A percentile compares a stretch with the other conserved stretches of the same genome.
Evolutionary conservation across 2,329 filamentous ascomycete genomes (phyloP).

Genomic region (Claviceps monticola): DNA sequence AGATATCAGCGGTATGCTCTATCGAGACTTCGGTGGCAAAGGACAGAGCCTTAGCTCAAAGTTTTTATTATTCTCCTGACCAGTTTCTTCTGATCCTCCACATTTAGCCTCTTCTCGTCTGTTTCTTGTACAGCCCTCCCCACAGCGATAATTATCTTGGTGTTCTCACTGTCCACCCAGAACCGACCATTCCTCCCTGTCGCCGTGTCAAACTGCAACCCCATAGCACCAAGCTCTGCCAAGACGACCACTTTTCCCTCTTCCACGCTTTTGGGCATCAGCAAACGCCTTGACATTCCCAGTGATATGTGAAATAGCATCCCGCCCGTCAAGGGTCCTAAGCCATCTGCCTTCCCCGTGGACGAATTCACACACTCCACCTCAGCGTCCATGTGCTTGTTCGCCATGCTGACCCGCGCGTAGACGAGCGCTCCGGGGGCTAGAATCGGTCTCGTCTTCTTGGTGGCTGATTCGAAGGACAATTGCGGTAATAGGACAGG

Average conservation of each 20-base stretch:
- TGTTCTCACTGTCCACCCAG: constrained; percentile 73
- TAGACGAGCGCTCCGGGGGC: constrained; percentile 69
- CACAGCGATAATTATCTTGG: constrained; percentile 61
- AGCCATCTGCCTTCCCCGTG: constrained; percentile 77
- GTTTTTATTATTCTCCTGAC: constrained; percentile 53
- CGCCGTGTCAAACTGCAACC: constrained; percentile 81
- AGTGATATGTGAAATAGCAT: constrained; percentile 75
- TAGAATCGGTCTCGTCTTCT: constrained; percentile 78
- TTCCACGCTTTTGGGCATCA: constrained; percentile 48
- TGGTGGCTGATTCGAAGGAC: constrained; percentile 83
- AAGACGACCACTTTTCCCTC: constrained; percentile 57
- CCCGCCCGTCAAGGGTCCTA: constrained; percentile 71
- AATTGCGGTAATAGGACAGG: constrained; percentile 68
- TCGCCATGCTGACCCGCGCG: constrained; percentile 65
- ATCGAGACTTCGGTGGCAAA: no score
- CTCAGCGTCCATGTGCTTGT: constrained; percentile 77
- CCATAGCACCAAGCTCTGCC: constrained; percentile 62
- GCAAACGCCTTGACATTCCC: constrained; percentile 66
- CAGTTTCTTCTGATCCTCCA: constrained; percentile 56
- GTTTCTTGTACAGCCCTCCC: constrained; percentile 65
- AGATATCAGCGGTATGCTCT: no score
- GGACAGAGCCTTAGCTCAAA: constrained; percentile 25
- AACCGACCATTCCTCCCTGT: constrained; percentile 85
- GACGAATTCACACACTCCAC: constrained; percentile 76
- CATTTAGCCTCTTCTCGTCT: constrained; percentile 51